Evolutionary conservation across 2,329 filamentous ascomycete genomes (phyloP), one percentile per base, ranked within the genome.

Genomic region (Penicillium sp.): DNA sequence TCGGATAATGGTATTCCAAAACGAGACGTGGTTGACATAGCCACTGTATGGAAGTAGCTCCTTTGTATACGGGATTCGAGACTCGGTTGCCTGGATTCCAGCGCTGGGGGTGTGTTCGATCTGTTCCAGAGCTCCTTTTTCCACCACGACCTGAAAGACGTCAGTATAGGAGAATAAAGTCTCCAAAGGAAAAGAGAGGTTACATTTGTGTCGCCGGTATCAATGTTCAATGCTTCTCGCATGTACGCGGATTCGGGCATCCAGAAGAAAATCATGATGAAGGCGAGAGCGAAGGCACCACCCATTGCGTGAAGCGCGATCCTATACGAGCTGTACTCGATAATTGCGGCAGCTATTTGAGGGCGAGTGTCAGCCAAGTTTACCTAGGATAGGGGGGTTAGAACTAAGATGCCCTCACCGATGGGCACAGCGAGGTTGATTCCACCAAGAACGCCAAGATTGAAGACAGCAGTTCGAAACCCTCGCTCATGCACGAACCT

Each of bases 401-500:
- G 31, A 52, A 14, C 1, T 19, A 1, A 10, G 7, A 57, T 4
- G 24, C 24, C 24, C 69, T 69, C 56, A 77, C 75, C 75, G 36
- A 78, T 76, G 2, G 75, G 74, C 16, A 74, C 70, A 0, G 75
- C 76, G 2, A 79, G 65, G 53, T 78, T 79, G 57, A 79, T 77
- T 11, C 77, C 77, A 24, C 76, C 77, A 33, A 78, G 61, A 9
- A 79, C 73, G 43, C 75, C 77, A 1, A 79, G 69, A 56, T 78
- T 78, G 61, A 78, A 79, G 5, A 79, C 70, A 11, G 75, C 74
- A 24, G 72, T 75, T 13, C 75, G 69, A 49, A 72, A 74, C 0
- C 77, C 77, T 54, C 77, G 69, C 59, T 79, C 76, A 62, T 79
- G 77, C n/a, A 79, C 75, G 55, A 77, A 79, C 63, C 63, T 65